These are phyloP conservation scores for Carnegiea gigantea DNA, from an alignment of 179 eudicot species.

Conservation along the genomic window DNA sequence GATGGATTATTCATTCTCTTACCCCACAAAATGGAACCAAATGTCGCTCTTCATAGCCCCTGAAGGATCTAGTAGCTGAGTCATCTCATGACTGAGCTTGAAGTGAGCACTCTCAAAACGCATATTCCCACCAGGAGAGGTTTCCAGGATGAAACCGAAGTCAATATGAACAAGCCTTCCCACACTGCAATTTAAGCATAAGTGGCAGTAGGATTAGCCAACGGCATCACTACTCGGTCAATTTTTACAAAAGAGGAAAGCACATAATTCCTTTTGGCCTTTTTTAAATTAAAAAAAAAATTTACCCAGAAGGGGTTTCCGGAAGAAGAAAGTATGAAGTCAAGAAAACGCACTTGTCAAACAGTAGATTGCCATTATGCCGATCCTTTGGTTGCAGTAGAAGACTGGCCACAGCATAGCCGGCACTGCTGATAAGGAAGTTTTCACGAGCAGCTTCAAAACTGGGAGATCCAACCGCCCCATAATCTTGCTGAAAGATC, in stretches of 20 bases:
- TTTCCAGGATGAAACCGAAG: constrained; percentile 97
- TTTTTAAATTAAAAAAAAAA: neutral
- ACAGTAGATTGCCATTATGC: constrained; percentile 94
- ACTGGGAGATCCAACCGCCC: constrained; percentile 86
- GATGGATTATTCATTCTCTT: constrained; percentile 11
- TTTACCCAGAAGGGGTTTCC: neutral
- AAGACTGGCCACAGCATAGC: constrained; percentile 99
- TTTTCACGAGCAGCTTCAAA: constrained; percentile 97
- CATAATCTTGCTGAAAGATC: constrained; percentile 99
- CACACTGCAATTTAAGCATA: constrained; percentile 44
- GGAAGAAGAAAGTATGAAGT: neutral
- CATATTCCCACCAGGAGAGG: constrained; percentile 98
- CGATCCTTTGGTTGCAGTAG: constrained; percentile 98
- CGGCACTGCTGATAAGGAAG: constrained; percentile 96
- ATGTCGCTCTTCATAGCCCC: constrained; percentile 96
- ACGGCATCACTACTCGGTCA: neutral
- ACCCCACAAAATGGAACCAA: constrained; percentile 95
- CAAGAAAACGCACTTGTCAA: constrained; percentile 67
- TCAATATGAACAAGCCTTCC: constrained; percentile 99
- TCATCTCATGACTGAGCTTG: constrained; percentile 99
- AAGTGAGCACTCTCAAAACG: constrained; percentile 98
- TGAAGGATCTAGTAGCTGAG: constrained; percentile 96
- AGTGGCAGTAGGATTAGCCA: neutral
- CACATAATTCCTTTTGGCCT: neutral
- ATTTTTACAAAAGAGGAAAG: neutral